Evolutionary conservation across 140 eudicot species (phyloP).

Genomic region (Erigeron philadelphicus): DNA sequence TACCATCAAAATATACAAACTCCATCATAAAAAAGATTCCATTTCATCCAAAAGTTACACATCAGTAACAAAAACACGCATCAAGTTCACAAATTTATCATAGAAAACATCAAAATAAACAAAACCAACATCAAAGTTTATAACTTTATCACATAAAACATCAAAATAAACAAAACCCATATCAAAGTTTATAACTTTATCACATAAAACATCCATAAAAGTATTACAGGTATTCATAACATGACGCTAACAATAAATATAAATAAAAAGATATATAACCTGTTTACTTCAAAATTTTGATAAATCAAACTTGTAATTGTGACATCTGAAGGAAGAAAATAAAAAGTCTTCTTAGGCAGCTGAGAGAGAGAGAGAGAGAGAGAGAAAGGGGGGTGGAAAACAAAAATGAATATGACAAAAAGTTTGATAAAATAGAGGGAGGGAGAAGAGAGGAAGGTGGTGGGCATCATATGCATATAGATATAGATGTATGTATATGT

Average conservation of each 20-base stretch:
- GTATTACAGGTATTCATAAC: background rate
- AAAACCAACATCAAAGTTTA: constrained; percentile 19
- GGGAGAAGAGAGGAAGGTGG: background rate
- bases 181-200: constrained; percentile 18
- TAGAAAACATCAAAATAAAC: background rate
- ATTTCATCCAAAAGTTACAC: too few relatives aligned
- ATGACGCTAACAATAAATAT: background rate
- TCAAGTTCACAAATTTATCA: constrained; percentile 6
- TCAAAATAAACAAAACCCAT: background rate
- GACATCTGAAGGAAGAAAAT: constrained; percentile 24
- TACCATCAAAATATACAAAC: background rate
- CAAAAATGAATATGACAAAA: constrained; percentile 17
- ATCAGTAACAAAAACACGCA: too few relatives aligned
- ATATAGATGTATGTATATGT: too few relatives aligned
- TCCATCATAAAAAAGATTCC: constrained; percentile 7
- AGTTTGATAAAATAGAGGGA: constrained; percentile 20
- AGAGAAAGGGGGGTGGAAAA: constrained; percentile 21
- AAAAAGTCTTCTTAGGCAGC: constrained; percentile 31
- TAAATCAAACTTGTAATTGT: constrained; percentile 7
- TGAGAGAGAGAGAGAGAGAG: constrained; percentile 15
- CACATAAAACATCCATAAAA: constrained; percentile 20
- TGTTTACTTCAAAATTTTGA: background rate
- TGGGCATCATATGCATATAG: too few relatives aligned
- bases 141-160: constrained; percentile 3
- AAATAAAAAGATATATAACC: constrained; percentile 13